phyloP scores from a whole-genome alignment of 768 basidiomycete genomes.

The Dacryopinax primogenitus region DNA sequence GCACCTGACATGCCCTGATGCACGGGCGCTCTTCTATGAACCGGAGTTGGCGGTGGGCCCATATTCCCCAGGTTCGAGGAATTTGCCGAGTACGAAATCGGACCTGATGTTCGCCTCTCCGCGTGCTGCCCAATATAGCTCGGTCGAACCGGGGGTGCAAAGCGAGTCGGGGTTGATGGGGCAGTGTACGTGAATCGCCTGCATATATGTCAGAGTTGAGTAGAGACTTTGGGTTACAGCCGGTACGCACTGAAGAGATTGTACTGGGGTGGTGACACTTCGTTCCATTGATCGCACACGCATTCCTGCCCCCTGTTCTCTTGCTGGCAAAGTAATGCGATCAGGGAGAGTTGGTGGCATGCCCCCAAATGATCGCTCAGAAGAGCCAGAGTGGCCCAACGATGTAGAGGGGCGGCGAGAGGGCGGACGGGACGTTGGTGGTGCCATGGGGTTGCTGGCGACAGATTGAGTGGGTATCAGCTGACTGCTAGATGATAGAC shows the following conservation, averaged over 20 bases:
- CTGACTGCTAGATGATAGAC: neutral
- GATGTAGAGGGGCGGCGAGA: neutral
- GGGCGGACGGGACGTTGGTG: neutral
- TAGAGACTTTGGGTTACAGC: neutral
- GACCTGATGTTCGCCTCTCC: neutral
- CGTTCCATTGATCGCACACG: neutral
- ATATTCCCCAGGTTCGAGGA: neutral
- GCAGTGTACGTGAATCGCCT: neutral
- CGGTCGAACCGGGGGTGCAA: neutral
- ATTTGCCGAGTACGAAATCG: neutral
- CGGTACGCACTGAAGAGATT: neutral
- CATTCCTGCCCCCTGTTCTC: neutral
- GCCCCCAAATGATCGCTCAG: neutral
- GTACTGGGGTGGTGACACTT: neutral
- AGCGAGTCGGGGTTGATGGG: neutral
- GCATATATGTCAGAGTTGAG: neutral
- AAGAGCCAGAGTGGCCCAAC: neutral
- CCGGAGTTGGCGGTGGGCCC: neutral
- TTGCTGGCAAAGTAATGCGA: neutral
- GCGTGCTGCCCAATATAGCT: neutral
- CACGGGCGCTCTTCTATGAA: neutral
- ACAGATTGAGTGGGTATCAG: neutral
- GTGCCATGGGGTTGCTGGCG: neutral
- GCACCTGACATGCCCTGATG: neutral
- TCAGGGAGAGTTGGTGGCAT: neutral